Base-by-base conservation (phyloP, 208 protist genomes). In the Crithidia bombi region DNA sequence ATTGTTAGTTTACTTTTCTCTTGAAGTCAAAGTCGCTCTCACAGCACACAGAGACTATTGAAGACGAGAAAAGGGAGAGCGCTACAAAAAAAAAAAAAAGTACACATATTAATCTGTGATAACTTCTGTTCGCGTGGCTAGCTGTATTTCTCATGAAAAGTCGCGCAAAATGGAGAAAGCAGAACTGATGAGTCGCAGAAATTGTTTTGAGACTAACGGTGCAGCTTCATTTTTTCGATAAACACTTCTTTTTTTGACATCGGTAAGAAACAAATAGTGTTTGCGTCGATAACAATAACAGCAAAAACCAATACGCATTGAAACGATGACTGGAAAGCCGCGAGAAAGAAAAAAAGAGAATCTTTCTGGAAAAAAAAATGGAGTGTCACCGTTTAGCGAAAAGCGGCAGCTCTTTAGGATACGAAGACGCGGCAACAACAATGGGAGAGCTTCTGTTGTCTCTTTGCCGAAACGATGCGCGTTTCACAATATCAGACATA, bases 401-500 rank as follows among this genome's bases (percentile, higher is more conserved):
- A 46, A 78, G 12, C 11, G 51, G 33, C 0, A 26, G 17, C 35
- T 86, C 81, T 14, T 32, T 62, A 21, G 77, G 72, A 56, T 76
- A 83, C n/a, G 65, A 86, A 9, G 65, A 50, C 0, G 69, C 56
- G 3, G n/a, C 15, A 5, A 74, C 46, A 25, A 33, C 7, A 41
- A 66, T 3, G 10, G 23, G 25, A 38, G 19, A 6, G 12, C 30
- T 19, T 14, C n/a, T 15, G 43, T 39, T 33, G 2, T 19, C 39
- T 64, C 28, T 2, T 17, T 14, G 25, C 11, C 26, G 21, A 50
- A 47, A 95, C 0, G 41, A 41, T 19, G 82, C 72, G 3, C 89
- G 81, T 47, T 81, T 86, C 43, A 94, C 85, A 79, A 97, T 92
- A 57, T 95, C 90, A 0, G 83, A 79, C 26, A 85, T 72, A 36